Evolutionary conservation across 2,329 filamentous ascomycete genomes (phyloP).

Genomic region (Aspergillus costaricaensis): DNA sequence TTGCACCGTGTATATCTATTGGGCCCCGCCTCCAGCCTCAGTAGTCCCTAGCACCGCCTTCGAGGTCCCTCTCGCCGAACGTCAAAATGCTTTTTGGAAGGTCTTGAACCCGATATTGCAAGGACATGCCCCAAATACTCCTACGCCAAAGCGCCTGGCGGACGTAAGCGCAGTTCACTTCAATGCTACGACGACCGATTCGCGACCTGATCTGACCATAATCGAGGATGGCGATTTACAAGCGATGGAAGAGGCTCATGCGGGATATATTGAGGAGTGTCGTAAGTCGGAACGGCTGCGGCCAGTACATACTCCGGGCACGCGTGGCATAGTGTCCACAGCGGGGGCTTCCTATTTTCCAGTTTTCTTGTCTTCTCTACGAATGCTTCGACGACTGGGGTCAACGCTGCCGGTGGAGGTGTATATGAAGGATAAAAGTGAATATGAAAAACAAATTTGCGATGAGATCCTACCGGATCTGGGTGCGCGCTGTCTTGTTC

Average conservation of each 20-base stretch:
- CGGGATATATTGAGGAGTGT: constrained; percentile 42
- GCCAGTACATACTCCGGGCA: constrained; percentile 40
- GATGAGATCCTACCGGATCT: constrained; percentile 43
- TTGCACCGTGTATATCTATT: constrained; percentile 41
- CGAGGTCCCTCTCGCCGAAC: constrained; percentile 37
- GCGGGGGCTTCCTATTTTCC: constrained; percentile 53
- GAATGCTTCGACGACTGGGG: constrained; percentile 55
- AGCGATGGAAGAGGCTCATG: constrained; percentile 43
- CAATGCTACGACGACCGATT: constrained; percentile 29
- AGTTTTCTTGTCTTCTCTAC: constrained; percentile 52
- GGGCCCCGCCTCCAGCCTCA: constrained; percentile 35
- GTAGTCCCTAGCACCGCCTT: constrained; percentile 37
- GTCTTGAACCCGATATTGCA: constrained; percentile 37
- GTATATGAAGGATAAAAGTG: constrained; percentile 42
- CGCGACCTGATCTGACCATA: constrained; percentile 40
- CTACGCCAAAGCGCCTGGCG: constrained; percentile 29
- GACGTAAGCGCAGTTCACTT: constrained; percentile 31
- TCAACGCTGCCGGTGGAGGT: constrained; percentile 53
- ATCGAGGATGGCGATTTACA: constrained; percentile 37
- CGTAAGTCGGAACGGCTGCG: constrained; percentile 31
- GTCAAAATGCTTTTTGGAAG: constrained; percentile 43
- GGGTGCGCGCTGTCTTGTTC: constrained; percentile 45
- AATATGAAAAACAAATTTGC: constrained; percentile 46
- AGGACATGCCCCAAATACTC: constrained; percentile 33
- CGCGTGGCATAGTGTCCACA: constrained; percentile 55